Conservation (phyloP, 306 rosid species). For the Casuarina glauca region DNA sequence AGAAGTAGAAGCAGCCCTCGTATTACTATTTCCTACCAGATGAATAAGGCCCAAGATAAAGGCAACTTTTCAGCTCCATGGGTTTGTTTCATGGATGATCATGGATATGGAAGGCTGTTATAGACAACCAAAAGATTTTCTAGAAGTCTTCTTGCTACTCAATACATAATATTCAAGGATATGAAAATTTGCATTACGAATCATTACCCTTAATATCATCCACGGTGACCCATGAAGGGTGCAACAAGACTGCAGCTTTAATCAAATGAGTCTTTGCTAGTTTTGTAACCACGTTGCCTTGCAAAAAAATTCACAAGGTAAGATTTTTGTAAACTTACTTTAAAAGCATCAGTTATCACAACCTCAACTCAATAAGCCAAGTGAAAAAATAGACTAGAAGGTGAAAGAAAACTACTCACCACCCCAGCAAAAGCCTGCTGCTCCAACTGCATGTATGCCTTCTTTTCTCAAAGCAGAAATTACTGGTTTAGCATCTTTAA, state of each 20-base stretch:
- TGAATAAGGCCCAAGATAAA: background rate
- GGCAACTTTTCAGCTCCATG: too few species aligned
- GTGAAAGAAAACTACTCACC: background rate
- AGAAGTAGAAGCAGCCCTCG: background rate
- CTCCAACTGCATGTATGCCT: constrained; percentile 1
- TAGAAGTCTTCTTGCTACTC: background rate
- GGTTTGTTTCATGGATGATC: too few species aligned
- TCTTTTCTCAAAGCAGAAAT: background rate
- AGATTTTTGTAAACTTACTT: background rate
- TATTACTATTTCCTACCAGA: background rate
- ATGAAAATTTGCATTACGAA: background rate
- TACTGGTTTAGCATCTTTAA: background rate
- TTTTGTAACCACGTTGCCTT: constrained; percentile 3
- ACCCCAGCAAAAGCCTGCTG: constrained; percentile 15
- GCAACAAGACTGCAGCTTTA: constrained; percentile 13
- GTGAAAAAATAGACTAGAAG: background rate
- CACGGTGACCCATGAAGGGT: constrained; percentile 14
- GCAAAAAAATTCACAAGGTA: background rate
- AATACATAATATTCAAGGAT: background rate
- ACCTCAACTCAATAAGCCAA: background rate
- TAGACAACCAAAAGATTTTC: background rate
- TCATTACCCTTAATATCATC: constrained; percentile 6
- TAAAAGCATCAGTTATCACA: background rate
- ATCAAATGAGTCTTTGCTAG: background rate
- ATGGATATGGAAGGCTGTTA: too few species aligned